A percentile compares a stretch with the other conserved stretches of the same genome.
phyloP scores from a whole-genome alignment of 352 stramenopile genomes.

The Phytophthora sp. region DNA sequence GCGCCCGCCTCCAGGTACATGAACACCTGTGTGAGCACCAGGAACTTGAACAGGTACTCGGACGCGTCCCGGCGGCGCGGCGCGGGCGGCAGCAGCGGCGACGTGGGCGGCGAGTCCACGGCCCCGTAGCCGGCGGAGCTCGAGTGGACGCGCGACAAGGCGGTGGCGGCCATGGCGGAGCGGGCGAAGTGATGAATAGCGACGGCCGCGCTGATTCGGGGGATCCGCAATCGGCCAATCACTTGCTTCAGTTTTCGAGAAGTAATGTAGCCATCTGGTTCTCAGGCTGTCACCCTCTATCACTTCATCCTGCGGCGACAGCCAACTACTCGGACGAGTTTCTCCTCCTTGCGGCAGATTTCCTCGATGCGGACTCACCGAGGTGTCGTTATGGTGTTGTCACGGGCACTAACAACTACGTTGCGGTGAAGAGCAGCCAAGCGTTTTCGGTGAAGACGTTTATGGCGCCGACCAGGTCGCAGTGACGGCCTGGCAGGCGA shows the following conservation, averaged over 20 bases:
- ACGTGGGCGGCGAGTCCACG: constrained; percentile 25
- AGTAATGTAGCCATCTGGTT: constrained; percentile 17
- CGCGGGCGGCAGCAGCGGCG: constrained; percentile 20
- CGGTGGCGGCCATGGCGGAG: constrained; percentile 24
- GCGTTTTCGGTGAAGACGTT: too few species aligned
- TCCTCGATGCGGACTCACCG: too few species aligned
- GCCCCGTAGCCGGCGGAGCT: constrained; percentile 33
- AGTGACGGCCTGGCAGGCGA: too few species aligned
- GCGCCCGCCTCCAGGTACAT: constrained; percentile 89
- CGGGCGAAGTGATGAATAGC: not conserved
- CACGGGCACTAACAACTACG: too few species aligned
- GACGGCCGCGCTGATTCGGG: not conserved
- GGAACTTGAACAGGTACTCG: constrained; percentile 87
- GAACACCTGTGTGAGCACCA: constrained; percentile 85
- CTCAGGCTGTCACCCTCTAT: too few species aligned
- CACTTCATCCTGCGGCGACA: too few species aligned
- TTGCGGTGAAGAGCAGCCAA: too few species aligned
- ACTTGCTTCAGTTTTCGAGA: constrained; percentile 19
- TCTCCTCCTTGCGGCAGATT: too few species aligned
- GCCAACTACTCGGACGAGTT: too few species aligned
- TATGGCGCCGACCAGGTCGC: too few species aligned
- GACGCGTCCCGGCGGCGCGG: constrained; percentile 11
- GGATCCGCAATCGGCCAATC: constrained; percentile 7
- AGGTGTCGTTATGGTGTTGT: too few species aligned
- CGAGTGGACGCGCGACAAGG: constrained; percentile 27